A percentile compares a stretch with the other conserved stretches of the same genome.
Evolutionary conservation across 2,329 filamentous ascomycete genomes (phyloP).

Genomic region (Fusarium brachygibbosum): DNA sequence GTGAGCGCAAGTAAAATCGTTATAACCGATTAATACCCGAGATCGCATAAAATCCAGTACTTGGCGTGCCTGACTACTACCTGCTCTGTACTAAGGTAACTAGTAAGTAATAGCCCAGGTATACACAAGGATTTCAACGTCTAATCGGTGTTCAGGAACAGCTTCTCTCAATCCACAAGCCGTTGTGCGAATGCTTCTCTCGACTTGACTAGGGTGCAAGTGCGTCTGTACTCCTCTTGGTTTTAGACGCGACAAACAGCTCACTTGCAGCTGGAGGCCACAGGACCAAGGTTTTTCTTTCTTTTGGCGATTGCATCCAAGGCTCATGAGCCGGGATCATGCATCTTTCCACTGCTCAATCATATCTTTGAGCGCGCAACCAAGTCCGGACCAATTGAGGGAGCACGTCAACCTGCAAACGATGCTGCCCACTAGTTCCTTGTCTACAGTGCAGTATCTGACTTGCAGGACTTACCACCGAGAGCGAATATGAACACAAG

Average conservation of each 20-base stretch:
- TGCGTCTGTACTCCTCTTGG: conserved; percentile 23
- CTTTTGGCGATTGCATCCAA: conserved; percentile 32
- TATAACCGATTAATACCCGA: conserved; percentile 40
- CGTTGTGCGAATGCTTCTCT: conserved; percentile 40
- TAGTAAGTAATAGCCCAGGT: conserved; percentile 18
- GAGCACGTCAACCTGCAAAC: conserved; percentile 27
- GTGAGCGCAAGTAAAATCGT: background rate
- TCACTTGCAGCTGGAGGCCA: conserved; percentile 19
- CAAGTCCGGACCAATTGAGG: conserved; percentile 43
- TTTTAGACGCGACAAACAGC: conserved; percentile 18
- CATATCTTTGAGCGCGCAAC: conserved; percentile 41
- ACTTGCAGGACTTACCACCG: conserved; percentile 25
- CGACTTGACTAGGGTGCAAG: conserved; percentile 33
- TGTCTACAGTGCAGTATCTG: conserved; percentile 10
- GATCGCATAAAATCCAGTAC: background rate
- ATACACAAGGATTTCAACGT: background rate
- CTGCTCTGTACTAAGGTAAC: no score
- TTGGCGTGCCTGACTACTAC: background rate
- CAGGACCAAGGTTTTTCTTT: conserved; percentile 23
- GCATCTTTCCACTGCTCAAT: conserved; percentile 48
- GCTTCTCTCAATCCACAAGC: conserved; percentile 4
- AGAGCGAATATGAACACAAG: conserved; percentile 1
- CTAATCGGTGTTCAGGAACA: conserved; percentile 19
- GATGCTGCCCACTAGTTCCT: conserved; percentile 40
- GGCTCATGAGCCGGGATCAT: conserved; percentile 45